Percentiles rank a stretch among this genome's conserved stretches.
These are phyloP conservation scores for Penicillium antarcticum DNA, from an alignment of 495 filamentous ascomycete genomes.

Conservation along the genomic window DNA sequence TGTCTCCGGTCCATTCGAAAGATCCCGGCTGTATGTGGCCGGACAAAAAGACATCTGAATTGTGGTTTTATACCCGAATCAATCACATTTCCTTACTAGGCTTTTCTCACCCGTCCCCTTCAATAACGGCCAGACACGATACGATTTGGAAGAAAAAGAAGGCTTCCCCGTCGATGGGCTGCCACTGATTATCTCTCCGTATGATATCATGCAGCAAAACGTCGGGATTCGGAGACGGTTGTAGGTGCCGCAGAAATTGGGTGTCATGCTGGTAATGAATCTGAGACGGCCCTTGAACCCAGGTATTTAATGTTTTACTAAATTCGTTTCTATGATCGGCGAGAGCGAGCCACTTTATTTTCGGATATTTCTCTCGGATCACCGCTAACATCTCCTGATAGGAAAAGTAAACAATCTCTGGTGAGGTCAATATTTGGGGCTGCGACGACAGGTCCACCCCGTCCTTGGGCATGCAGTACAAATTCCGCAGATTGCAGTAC, in stretches of 20 bases:
- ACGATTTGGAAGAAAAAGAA: no score
- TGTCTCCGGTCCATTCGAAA: no score
- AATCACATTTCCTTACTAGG: no score
- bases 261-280: conserved; percentile 98
- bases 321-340: conserved; percentile 84
- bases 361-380: conserved; percentile 74
- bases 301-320: conserved; percentile 90
- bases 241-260: conserved; percentile 96
- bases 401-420: conserved; percentile 83
- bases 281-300: conserved; percentile 83
- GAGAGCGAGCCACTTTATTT: conserved; percentile 60
- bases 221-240: conserved; percentile 90
- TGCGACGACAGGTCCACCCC: conserved; percentile 83
- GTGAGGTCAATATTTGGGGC: conserved; percentile 76
- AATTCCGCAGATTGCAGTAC: no score
- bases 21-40: no score
- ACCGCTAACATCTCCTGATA: conserved; percentile 85
- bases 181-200: no score
- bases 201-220: no score
- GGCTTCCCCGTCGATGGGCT: no score
- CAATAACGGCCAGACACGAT: no score
- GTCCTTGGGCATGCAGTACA: conserved; percentile 96
- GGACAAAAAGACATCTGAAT: no score
- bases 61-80: no score
- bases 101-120: no score